These are phyloP conservation scores for Violaceomyces palustris DNA, from an alignment of 1,284 basidiomycete genomes.

Conservation along the genomic window DNA sequence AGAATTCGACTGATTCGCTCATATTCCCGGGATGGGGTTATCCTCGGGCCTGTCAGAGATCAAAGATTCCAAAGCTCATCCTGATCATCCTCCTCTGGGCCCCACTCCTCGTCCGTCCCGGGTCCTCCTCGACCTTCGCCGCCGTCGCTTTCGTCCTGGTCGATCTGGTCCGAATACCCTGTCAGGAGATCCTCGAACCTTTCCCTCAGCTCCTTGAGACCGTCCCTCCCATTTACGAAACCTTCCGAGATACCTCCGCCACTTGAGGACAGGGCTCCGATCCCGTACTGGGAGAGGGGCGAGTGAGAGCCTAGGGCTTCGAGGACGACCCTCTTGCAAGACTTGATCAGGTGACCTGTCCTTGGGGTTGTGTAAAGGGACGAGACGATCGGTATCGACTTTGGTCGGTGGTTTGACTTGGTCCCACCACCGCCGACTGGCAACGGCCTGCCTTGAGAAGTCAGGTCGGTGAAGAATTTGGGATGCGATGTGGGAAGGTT, in stretches of 20 bases:
- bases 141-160: conserved; percentile 9
- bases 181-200: conserved; percentile 35
- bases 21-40: no score
- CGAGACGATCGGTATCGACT: conserved; percentile 22
- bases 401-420: conserved; percentile 3
- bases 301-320: conserved; percentile 30
- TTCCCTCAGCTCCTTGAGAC: conserved; percentile 40
- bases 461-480: conserved; percentile 24
- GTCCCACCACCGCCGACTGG: neutral
- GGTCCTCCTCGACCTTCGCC: conserved; percentile 23
- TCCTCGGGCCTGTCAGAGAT: no score
- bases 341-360: conserved; percentile 16
- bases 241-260: conserved; percentile 13
- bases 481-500: conserved; percentile 31
- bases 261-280: conserved; percentile 13
- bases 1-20: no score
- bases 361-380: conserved; percentile 27
- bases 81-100: conserved; percentile 16
- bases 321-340: conserved; percentile 20
- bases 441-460: conserved; percentile 8
- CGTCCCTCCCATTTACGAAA: conserved; percentile 23
- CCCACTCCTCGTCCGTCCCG: conserved; percentile 41
- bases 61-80: conserved; percentile 30
- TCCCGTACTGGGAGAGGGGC: conserved; percentile 28
- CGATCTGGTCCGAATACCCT: conserved; percentile 29